Evolutionary conservation across 208 protist genomes (phyloP).

Genomic region (Angomonas deanei): DNA sequence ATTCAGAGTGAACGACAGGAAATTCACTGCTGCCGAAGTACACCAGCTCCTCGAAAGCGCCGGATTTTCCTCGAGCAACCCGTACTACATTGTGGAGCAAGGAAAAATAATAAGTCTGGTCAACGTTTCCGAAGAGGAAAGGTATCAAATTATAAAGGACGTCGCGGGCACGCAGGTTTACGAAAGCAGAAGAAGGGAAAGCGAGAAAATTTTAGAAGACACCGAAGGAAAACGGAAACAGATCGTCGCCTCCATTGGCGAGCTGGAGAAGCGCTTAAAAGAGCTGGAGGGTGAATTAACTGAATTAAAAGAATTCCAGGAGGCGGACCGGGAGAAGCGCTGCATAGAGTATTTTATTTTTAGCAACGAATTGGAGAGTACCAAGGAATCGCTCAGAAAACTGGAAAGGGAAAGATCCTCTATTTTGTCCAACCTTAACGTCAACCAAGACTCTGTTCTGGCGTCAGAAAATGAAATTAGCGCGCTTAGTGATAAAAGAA

Average conservation of each 20-base stretch:
- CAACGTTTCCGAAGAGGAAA: slow-evolving; percentile 93
- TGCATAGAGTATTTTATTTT: slow-evolving; percentile 93
- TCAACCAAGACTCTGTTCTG: slow-evolving; percentile 31
- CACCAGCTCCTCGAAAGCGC: slow-evolving; percentile 97
- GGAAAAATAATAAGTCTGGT: slow-evolving; percentile 95
- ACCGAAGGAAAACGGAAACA: slow-evolving; percentile 72
- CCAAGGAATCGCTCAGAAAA: slow-evolving; percentile 40
- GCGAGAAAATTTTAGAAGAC: slow-evolving; percentile 92
- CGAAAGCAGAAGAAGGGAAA: slow-evolving; percentile 93
- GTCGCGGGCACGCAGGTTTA: slow-evolving; percentile 98
- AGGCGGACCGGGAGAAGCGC: slow-evolving; percentile 84
- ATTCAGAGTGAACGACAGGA: slow-evolving; percentile 96
- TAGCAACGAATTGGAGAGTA: slow-evolving; percentile 50
- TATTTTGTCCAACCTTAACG: slow-evolving; percentile 31
- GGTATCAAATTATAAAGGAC: slow-evolving; percentile 97
- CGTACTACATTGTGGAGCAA: slow-evolving; percentile 99
- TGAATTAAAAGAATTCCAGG: slow-evolving; percentile 93
- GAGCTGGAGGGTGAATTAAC: slow-evolving; percentile 95
- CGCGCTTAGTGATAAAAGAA: slow-evolving; percentile 25
- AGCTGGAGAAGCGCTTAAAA: slow-evolving; percentile 90
- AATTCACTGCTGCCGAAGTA: slow-evolving; percentile 89
- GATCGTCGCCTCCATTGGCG: slow-evolving; percentile 88
- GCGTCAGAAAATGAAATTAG: slow-evolving; percentile 41
- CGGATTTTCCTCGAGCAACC: slow-evolving; percentile 98
- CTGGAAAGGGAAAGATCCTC: slow-evolving; percentile 53